Conservation (phyloP, 345 rosid species). For the Brassica juncea region DNA sequence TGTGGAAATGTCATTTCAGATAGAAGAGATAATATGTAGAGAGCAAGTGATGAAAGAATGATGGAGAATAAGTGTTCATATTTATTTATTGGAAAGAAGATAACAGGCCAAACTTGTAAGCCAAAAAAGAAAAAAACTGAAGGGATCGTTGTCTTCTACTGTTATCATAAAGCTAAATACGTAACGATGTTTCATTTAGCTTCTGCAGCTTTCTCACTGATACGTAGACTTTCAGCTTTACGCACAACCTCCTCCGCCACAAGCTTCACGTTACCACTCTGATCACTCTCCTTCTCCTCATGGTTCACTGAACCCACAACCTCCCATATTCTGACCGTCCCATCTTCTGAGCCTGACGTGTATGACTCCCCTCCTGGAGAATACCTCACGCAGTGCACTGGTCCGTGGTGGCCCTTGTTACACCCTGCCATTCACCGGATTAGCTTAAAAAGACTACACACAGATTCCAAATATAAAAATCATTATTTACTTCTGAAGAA, state of each 20-base stretch:
- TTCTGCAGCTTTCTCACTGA: constrained; percentile 42
- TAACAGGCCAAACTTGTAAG: constrained; percentile 26
- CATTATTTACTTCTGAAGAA: background rate
- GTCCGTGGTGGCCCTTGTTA: constrained; percentile 99
- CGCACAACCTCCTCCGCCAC: constrained; percentile 49
- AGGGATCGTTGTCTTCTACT: constrained; percentile 19
- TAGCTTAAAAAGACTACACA: constrained; percentile 13
- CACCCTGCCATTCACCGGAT: constrained; percentile 59
- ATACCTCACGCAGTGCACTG: constrained; percentile 89
- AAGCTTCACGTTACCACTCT: constrained; percentile 48
- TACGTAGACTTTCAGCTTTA: constrained; percentile 48
- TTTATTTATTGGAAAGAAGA: constrained; percentile 25
- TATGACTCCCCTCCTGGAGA: constrained; percentile 95
- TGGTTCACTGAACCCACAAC: constrained; percentile 45
- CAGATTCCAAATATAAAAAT: background rate
- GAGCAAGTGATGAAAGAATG: background rate
- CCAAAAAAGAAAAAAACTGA: constrained; percentile 10
- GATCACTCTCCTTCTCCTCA: constrained; percentile 38
- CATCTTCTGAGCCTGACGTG: constrained; percentile 98
- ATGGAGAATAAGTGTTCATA: background rate
- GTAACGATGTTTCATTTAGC: constrained; percentile 22
- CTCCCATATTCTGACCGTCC: constrained; percentile 70
- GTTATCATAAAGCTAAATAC: constrained; percentile 5
- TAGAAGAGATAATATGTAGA: background rate
- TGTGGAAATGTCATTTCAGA: background rate